Evolutionary conservation across 208 protist genomes (phyloP), one percentile per base, ranked within the genome.

Genomic region (Lotmaria passim): DNA sequence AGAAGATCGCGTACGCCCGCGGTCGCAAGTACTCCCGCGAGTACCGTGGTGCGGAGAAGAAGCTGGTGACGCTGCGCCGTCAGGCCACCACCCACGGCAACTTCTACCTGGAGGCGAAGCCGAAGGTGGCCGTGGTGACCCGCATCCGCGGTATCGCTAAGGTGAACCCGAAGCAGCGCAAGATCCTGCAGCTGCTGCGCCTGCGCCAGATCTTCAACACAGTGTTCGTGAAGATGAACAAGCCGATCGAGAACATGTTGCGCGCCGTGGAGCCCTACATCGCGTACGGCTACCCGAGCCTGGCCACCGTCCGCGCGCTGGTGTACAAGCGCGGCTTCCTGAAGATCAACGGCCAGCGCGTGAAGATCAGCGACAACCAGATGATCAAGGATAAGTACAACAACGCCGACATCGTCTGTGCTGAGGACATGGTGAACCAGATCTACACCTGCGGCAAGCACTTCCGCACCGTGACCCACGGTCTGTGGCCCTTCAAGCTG

Each of bases 381-480:
- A 87, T 99, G 60, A 95, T 99, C 74, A 96, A 98, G 82, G 67
- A 97, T 53, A 73, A 81, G 65, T 97, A 99, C 65, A 91, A 99
- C 83, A 86, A 93, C 75, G 75, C 95, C 50, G 92, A 90, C 59
- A 88, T 99, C 65, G 86, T 99, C 52, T 99, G 98, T 79, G 89
- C 98, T 44, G 99, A 99, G 91, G 99, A 99, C 73, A 63, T 99
- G 26, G 96, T 99, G 78, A 98, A 99, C 96, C 98, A 99, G 93
- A 98, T 99, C 87, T 97, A 94, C 96, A 99, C 98, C 70, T 91
- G 90, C 68, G 99, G 99, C 72, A 94, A 97, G 72, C 58, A 99
- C 87, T 99, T 99, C 97, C 98, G 97, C 79, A 78, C 97, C 68
- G 98, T 97, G 46, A 98, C 91, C 82, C 95, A 98, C 70, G 98